Conservation (phyloP, 2,329 filamentous ascomycete genomes). For the Pseudogymnoascus sp. region DNA sequence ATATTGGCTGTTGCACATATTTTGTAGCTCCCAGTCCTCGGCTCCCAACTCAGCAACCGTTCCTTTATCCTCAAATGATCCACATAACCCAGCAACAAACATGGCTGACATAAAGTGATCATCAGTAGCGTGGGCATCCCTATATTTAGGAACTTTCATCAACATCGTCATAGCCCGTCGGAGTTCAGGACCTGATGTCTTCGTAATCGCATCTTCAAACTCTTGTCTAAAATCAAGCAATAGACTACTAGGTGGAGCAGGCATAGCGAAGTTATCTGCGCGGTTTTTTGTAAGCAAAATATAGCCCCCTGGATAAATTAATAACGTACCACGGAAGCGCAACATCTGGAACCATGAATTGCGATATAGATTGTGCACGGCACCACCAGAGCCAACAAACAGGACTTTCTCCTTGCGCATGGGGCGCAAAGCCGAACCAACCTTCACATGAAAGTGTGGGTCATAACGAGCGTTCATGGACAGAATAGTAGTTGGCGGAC, state of each 20-base stretch:
- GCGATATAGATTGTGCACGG: conserved; percentile 64
- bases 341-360: conserved; percentile 61
- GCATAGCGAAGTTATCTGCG: conserved; percentile 53
- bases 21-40: conserved; percentile 59
- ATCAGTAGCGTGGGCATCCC: conserved; percentile 62
- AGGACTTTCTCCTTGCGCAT: conserved; percentile 49
- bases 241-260: conserved; percentile 49
- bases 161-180: conserved; percentile 49
- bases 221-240: conserved; percentile 61
- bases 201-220: conserved; percentile 51
- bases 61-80: conserved; percentile 40
- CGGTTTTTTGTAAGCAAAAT: not conserved
- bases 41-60: conserved; percentile 40
- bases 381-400: conserved; percentile 52
- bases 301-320: not conserved
- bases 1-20: conserved; percentile 57
- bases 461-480: conserved; percentile 46
- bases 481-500: conserved; percentile 54
- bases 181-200: conserved; percentile 47
- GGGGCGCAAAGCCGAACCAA: conserved; percentile 48
- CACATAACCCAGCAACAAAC: conserved; percentile 53
- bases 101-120: conserved; percentile 62
- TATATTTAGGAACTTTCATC: conserved; percentile 60
- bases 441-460: conserved; percentile 45
- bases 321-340: conserved; percentile 17